phyloP scores from a whole-genome alignment of 176 grass and related monocot genomes.

The Triticum monococcum region DNA sequence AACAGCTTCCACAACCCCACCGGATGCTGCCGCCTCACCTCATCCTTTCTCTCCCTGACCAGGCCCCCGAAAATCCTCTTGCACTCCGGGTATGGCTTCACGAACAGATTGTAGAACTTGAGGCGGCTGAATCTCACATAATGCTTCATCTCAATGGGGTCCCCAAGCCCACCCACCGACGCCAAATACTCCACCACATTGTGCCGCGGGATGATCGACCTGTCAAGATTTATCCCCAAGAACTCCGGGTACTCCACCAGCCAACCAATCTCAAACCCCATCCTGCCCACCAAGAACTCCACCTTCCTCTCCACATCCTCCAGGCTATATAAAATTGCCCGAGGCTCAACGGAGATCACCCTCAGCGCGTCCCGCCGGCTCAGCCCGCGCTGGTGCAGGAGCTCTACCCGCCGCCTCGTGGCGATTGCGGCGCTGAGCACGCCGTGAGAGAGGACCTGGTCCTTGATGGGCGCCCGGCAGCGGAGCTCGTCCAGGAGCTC shows the following conservation, averaged over 20 bases:
- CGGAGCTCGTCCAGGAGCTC: slow-evolving; percentile 57
- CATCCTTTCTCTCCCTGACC: slow-evolving; percentile 28
- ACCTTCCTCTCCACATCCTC: slow-evolving; percentile 76
- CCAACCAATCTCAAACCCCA: slow-evolving; percentile 58
- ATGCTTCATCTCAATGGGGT: slow-evolving; percentile 79
- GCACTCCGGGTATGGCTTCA: slow-evolving; percentile 86
- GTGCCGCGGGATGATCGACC: slow-evolving; percentile 68
- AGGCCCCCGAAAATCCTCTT: slow-evolving; percentile 63
- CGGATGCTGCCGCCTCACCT: slow-evolving; percentile 35
- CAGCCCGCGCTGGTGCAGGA: slow-evolving; percentile 62
- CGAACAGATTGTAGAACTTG: slow-evolving; percentile 81
- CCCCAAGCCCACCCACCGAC: slow-evolving; percentile 43
- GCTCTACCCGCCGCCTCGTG: slow-evolving; percentile 57
- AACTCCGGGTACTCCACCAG: slow-evolving; percentile 76
- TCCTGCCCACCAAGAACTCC: slow-evolving; percentile 57
- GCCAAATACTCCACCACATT: slow-evolving; percentile 70
- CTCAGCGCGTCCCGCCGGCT: slow-evolving; percentile 67
- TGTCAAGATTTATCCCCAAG: slow-evolving; percentile 77
- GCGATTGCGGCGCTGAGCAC: slow-evolving; percentile 42
- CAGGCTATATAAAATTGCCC: slow-evolving; percentile 53
- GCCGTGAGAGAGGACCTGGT: slow-evolving; percentile 48
- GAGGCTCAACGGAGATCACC: slow-evolving; percentile 63
- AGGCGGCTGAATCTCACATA: slow-evolving; percentile 68
- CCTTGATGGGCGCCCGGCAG: slow-evolving; percentile 54
- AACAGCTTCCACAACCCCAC: slow-evolving; percentile 80